phyloP scores from a whole-genome alignment of 1,284 basidiomycete species.

The Ganoderma lingzhi region DNA sequence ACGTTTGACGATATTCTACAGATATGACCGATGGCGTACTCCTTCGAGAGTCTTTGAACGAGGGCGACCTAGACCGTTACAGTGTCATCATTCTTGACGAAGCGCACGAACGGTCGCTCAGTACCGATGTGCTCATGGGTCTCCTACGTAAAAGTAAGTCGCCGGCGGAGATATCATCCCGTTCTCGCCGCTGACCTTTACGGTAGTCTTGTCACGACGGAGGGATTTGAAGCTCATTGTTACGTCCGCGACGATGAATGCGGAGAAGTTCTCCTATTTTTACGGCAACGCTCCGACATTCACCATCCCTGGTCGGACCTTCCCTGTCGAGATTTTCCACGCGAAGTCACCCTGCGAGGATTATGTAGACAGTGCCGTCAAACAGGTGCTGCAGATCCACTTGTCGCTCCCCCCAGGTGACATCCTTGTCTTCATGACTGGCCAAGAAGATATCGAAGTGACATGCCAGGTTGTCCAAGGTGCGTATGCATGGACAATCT shows the following conservation, averaged over 20 bases:
- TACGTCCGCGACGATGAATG: slow-evolving; percentile 99
- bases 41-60: slow-evolving; percentile 94
- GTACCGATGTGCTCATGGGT: slow-evolving; percentile 98
- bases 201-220: slow-evolving; percentile 85
- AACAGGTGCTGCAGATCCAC: slow-evolving; percentile 97
- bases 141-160: slow-evolving; percentile 88
- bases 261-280: slow-evolving; percentile 97
- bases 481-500: slow-evolving; percentile 38
- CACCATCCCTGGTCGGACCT: slow-evolving; percentile 98
- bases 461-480: slow-evolving; percentile 93
- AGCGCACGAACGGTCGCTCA: slow-evolving; percentile 95
- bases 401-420: slow-evolving; percentile 94
- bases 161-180: slow-evolving; percentile 3
- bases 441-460: slow-evolving; percentile 98
- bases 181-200: slow-evolving; percentile 20
- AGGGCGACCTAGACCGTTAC: slow-evolving; percentile 94
- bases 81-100: slow-evolving; percentile 97
- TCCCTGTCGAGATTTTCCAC: slow-evolving; percentile 97
- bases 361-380: slow-evolving; percentile 98
- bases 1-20: slow-evolving; percentile 41
- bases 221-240: slow-evolving; percentile 96
- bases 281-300: slow-evolving; percentile 96
- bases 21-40: slow-evolving; percentile 99
- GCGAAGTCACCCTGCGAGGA: slow-evolving; percentile 98
- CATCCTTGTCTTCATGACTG: slow-evolving; percentile 99